A percentile compares a stretch with the other conserved stretches of the same genome.
Evolutionary conservation across 805 yeast genomes (phyloP).

Genomic region (Candida boleticola): DNA sequence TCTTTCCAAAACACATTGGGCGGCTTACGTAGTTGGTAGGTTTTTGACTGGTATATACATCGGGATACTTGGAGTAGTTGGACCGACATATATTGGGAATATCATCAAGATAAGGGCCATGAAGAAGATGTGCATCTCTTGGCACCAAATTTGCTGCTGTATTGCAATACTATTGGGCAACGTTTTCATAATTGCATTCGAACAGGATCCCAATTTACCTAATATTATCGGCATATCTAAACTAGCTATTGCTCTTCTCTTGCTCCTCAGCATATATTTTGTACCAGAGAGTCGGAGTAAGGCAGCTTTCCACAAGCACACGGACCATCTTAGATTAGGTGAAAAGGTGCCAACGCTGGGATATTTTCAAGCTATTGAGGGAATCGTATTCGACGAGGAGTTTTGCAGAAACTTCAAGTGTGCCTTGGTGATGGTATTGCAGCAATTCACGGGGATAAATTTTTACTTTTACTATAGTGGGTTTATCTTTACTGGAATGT

Average conservation of each 20-base stretch:
- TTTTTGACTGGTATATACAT: constrained; percentile 20
- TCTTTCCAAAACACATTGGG: constrained; percentile 7
- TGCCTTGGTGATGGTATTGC: constrained; percentile 26
- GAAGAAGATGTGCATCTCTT: constrained; percentile 17
- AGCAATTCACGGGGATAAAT: constrained; percentile 34
- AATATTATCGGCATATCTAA: not conserved
- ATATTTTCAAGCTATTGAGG: not conserved
- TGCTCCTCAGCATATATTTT: not conserved
- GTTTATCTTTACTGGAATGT: constrained; percentile 15
- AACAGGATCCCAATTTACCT: not conserved
- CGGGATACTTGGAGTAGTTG: constrained; percentile 22
- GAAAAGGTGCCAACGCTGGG: no score
- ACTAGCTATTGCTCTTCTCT: not conserved
- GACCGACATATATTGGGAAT: constrained; percentile 13
- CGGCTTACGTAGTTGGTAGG: constrained; percentile 15
- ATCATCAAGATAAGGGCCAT: not conserved
- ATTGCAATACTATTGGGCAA: constrained; percentile 23
- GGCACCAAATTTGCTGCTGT: constrained; percentile 24
- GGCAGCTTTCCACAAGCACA: no score
- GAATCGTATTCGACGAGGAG: no score
- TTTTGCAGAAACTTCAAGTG: constrained; percentile 13
- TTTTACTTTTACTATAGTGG: constrained; percentile 32
- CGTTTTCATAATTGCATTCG: constrained; percentile 4
- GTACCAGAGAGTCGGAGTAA: constrained; percentile 4
- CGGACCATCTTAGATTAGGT: no score